These are phyloP conservation scores for Cordyceps militaris DNA, from an alignment of 2,329 filamentous ascomycete species.

Conservation along the genomic window DNA sequence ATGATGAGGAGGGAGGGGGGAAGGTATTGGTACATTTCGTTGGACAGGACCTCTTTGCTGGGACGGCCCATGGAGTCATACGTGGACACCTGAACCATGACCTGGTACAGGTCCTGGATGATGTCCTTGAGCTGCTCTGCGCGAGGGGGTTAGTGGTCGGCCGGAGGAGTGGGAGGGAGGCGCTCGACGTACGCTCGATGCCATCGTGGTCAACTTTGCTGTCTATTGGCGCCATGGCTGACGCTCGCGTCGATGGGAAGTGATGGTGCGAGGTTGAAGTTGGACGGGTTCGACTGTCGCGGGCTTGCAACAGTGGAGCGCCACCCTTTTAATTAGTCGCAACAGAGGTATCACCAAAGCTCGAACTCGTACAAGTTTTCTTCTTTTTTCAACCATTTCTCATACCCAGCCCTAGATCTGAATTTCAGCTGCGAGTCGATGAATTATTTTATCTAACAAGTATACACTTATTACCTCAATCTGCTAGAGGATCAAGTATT, in stretches of 20 bases:
- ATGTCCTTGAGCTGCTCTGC: slow-evolving; percentile 53
- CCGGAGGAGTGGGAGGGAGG: not conserved
- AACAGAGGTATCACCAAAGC: not conserved
- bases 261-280: slow-evolving; percentile 3
- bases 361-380: not conserved
- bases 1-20: not conserved
- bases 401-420: no score
- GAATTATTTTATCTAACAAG: not conserved
- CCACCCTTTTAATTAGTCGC: no score
- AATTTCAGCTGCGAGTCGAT: no score
- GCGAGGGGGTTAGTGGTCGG: slow-evolving; percentile 12
- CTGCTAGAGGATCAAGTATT: no score
- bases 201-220: slow-evolving; percentile 28
- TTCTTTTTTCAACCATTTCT: no score
- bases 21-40: slow-evolving; percentile 36
- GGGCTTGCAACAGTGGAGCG: not conserved
- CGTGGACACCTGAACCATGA: slow-evolving; percentile 55
- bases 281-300: not conserved
- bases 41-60: slow-evolving; percentile 48
- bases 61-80: slow-evolving; percentile 50
- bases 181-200: slow-evolving; percentile 30
- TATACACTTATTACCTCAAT: not conserved
- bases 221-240: slow-evolving; percentile 36
- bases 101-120: slow-evolving; percentile 56
- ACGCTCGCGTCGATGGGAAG: not conserved